Percentiles rank a stretch among this genome's conserved stretches.
Conservation (phyloP, 1,139 yeast genomes). For the Hyphopichia fennica region DNA sequence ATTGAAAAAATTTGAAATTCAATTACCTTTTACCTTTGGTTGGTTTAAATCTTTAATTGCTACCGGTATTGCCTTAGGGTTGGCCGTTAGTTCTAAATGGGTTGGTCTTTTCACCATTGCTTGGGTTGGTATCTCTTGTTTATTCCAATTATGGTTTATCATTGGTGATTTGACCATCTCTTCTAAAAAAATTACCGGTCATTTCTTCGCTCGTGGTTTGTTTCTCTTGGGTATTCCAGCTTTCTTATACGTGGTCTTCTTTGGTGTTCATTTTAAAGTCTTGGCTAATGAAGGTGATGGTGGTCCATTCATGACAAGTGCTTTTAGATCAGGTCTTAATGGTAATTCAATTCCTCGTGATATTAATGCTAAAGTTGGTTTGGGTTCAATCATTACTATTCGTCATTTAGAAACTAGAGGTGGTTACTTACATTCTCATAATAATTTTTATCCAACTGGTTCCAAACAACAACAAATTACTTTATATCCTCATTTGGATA, state of each 20-base stretch:
- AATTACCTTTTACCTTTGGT: constrained; percentile 62
- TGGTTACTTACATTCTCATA: constrained; percentile 94
- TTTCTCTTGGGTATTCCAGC: constrained; percentile 71
- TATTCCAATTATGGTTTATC: constrained; percentile 81
- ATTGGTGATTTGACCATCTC: constrained; percentile 81
- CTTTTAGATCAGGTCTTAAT: constrained; percentile 75
- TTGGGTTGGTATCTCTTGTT: constrained; percentile 82
- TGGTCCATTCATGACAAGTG: constrained; percentile 83
- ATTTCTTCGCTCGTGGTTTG: constrained; percentile 56
- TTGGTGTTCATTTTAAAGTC: constrained; percentile 74
- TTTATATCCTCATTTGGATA: constrained; percentile 87
- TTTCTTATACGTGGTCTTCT: constrained; percentile 66
- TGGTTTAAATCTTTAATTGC: constrained; percentile 75
- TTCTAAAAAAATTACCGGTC: constrained; percentile 47
- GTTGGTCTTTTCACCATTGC: constrained; percentile 93
- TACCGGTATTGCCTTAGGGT: constrained; percentile 82
- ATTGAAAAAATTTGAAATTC: constrained; percentile 77
- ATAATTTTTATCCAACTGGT: constrained; percentile 82
- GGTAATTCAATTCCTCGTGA: constrained; percentile 70
- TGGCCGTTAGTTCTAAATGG: constrained; percentile 92
- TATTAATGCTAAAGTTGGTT: constrained; percentile 81
- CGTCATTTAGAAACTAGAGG: constrained; percentile 88
- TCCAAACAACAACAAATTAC: constrained; percentile 95
- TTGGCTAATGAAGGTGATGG: constrained; percentile 83
- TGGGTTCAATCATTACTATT: constrained; percentile 75